These are phyloP conservation scores for Royoungia palumana DNA, from an alignment of 768 basidiomycete genomes.

Conservation along the genomic window DNA sequence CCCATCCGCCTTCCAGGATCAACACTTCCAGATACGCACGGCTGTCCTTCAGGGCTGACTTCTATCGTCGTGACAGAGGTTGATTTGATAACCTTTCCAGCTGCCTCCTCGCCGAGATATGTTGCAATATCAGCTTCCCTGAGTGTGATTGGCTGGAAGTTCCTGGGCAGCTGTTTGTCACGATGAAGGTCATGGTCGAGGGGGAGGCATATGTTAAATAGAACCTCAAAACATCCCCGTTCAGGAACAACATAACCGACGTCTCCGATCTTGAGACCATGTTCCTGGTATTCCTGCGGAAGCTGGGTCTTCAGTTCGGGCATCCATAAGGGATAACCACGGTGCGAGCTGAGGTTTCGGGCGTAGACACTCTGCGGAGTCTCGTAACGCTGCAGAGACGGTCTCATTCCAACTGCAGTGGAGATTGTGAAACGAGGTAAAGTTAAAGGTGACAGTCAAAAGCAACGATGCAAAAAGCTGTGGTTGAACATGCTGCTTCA, in stretches of 20 bases:
- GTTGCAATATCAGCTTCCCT: neutral
- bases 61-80: neutral
- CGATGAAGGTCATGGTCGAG: neutral
- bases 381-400: neutral
- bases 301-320: neutral
- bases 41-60: neutral
- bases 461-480: too few species aligned
- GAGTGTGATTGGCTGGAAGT: neutral
- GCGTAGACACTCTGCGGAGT: neutral
- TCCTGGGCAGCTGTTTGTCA: neutral
- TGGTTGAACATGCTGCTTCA: too few species aligned
- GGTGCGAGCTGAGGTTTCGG: neutral
- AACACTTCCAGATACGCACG: neutral
- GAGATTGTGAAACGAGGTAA: too few species aligned
- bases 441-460: too few species aligned
- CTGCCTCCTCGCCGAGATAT: neutral
- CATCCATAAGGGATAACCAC: neutral
- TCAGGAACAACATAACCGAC: neutral
- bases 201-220: neutral
- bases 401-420: too few species aligned
- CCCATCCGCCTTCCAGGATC: too few species aligned
- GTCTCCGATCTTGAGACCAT: conserved; percentile 1
- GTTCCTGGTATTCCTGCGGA: neutral
- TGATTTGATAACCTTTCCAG: neutral
- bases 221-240: neutral